Evolutionary conservation across 257 asterid genomes (phyloP).

Genomic region (Nyctanthes arbortristis): DNA sequence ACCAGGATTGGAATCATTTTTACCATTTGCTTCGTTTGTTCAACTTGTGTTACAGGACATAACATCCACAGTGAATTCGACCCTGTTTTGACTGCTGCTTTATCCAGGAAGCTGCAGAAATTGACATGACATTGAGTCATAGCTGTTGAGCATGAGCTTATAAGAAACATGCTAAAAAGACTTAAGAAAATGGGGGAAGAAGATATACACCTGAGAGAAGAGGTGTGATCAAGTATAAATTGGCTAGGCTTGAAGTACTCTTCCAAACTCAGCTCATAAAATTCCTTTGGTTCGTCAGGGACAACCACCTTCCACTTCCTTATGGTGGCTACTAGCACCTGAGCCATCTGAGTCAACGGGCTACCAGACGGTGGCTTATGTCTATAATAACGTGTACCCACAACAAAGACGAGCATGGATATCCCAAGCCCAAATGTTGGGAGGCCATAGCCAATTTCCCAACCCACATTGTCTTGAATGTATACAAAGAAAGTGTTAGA

Average conservation of each 20-base stretch:
- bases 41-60: constrained; percentile 71
- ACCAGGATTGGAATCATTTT: constrained; percentile 67
- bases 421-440: constrained; percentile 53
- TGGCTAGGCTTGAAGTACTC: constrained; percentile 43
- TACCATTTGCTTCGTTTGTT: constrained; percentile 72
- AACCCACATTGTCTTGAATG: constrained; percentile 57
- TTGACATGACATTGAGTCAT: neutral
- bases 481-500: constrained; percentile 58
- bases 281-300: constrained; percentile 55
- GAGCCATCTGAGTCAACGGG: constrained; percentile 63
- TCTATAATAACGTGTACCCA: constrained; percentile 55
- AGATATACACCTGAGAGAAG: constrained; percentile 46
- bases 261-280: constrained; percentile 48
- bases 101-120: constrained; percentile 56
- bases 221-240: constrained; percentile 47
- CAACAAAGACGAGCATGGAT: constrained; percentile 43
- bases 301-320: constrained; percentile 49
- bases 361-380: constrained; percentile 53
- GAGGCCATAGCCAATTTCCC: constrained; percentile 58
- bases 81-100: constrained; percentile 50
- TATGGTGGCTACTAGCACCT: constrained; percentile 47
- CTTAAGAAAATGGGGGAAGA: neutral
- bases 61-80: constrained; percentile 45
- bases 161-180: neutral
- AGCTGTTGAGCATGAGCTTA: neutral